Evolutionary conservation across 495 filamentous ascomycete species (phyloP).

Genomic region (Xylaria palmicola): DNA sequence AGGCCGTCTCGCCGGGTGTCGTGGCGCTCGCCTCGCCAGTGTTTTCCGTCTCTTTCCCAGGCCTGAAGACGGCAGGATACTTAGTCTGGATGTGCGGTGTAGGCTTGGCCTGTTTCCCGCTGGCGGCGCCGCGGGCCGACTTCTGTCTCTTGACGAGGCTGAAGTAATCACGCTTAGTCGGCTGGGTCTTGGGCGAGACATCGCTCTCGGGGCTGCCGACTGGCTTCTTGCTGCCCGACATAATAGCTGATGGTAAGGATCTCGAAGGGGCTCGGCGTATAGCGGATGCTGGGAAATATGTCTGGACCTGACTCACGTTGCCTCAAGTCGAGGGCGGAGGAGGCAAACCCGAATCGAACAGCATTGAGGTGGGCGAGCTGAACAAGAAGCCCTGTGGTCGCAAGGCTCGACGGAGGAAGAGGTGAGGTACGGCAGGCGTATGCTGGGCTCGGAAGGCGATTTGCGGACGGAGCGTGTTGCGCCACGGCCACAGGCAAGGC

Average conservation of each 20-base stretch:
- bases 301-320: conserved; percentile 42
- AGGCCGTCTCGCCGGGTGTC: conserved; percentile 33
- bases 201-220: conserved; percentile 40
- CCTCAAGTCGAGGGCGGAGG: conserved; percentile 49
- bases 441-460: background rate
- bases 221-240: conserved; percentile 27
- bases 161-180: conserved; percentile 41
- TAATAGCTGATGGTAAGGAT: conserved; percentile 7
- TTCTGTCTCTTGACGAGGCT: conserved; percentile 23
- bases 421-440: background rate
- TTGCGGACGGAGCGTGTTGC: background rate
- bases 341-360: conserved; percentile 38
- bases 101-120: conserved; percentile 16
- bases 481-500: conserved; percentile 8
- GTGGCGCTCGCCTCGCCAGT: conserved; percentile 31
- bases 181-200: conserved; percentile 40
- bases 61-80: conserved; percentile 13
- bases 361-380: conserved; percentile 36
- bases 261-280: background rate
- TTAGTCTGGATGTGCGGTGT: conserved; percentile 14
- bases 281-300: conserved; percentile 19
- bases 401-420: conserved; percentile 1
- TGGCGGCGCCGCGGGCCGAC: conserved; percentile 7
- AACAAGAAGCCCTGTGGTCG: background rate
- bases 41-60: conserved; percentile 24